Base-by-base conservation (phyloP, 768 basidiomycete genomes). In the Mrakia hoshinonis region DNA sequence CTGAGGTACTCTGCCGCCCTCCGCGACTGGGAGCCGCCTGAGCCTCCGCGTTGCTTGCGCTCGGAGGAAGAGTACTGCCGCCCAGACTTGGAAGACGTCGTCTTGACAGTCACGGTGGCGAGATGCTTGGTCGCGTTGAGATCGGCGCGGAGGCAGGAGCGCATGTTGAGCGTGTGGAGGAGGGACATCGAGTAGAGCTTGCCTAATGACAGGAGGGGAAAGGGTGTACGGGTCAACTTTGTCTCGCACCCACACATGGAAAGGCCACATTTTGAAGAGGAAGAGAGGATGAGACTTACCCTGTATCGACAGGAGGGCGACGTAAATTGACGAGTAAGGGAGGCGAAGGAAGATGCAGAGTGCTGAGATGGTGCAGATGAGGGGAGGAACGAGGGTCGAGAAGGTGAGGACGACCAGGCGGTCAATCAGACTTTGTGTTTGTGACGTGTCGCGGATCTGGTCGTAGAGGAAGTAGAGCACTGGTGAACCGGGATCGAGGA, bases 141-240 rank as follows among this genome's bases (percentile, higher is more conserved):
- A 22, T 31, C 7, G 22, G 6, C 31, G 3, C 10, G 4, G 4
- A 4, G 4, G 24, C 1, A 39, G 6, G 1, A 61, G 6, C 20
- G 36, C 34, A 34, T 22, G 58, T 61, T 61, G 58, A 61, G 58
- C 31, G 58, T 61, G 20, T 61, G 58, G 31, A 61, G 31, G 36
- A 61, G 20, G 10, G 58, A 61, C 18, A 61, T n/a, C 5, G 58
- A 61, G 20, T 61, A 61, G 20, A 61, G 15, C 36, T 61, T 61
- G 6, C 58, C 58, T 61, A 20, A 43, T 43, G 43, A 7, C 43
- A 43, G 43, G 58, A 61, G 22, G 49, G 22, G 20, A 24, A 24
- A 24, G 20, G 49, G 6, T 11, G 31, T 22, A 61, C 58, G 36
- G 31, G 58, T 34, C 34, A 34, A 61, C 22, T 10, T 18, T 12